Base-by-base conservation (phyloP, 2,329 filamentous ascomycete genomes). In the Biscogniauxia marginata region DNA sequence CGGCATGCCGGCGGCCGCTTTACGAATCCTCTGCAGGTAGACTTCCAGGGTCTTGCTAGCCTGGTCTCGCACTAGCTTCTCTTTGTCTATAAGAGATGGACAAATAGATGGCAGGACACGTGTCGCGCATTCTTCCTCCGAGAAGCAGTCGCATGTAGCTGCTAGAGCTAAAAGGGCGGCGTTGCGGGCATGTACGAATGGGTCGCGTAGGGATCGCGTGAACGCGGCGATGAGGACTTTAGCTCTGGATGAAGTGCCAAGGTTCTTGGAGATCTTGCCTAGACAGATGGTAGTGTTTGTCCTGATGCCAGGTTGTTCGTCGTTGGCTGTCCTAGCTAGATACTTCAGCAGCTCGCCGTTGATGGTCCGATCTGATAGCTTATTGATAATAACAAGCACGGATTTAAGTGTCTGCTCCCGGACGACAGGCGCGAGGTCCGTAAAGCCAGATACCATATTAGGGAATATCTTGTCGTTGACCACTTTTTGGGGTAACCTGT, bases 261-360 rank as follows among this genome's bases (percentile, higher is more conserved):
- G 79, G 66, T 96, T 89, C 65, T 91, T 93, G 13, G 95, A 93
- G 65, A 99, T 97, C 69, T 97, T 98, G 20, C 95, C 95, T 0
- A 99, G 77, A 70, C 93, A 98, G 54, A 99, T 99, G 1, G 95
- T 99, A 0, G 95, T 99, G 71, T 99, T 99, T 7, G 95, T 99
- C 59, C 95, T 85, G 63, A 99, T 99, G 0, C 95, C 95, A 1
- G 95, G 92, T 68, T 99, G 93, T 66, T 98, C 95, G 61, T 99
- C 95, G 66, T 98, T 99, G 47, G 95, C 92, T 1, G 93, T 97
- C 72, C 96, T 97, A 46, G 95, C 95, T 23, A 99, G 81, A 68
- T 96, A 89, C 65, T 89, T 90, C 20, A 99, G 78, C 9, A 99
- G 80, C 65, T 99, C 95, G 53, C 95, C 93, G 64, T 99, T 99